phyloP scores from a whole-genome alignment of 2,329 filamentous ascomycete species.

The Ophiostoma ips region DNA sequence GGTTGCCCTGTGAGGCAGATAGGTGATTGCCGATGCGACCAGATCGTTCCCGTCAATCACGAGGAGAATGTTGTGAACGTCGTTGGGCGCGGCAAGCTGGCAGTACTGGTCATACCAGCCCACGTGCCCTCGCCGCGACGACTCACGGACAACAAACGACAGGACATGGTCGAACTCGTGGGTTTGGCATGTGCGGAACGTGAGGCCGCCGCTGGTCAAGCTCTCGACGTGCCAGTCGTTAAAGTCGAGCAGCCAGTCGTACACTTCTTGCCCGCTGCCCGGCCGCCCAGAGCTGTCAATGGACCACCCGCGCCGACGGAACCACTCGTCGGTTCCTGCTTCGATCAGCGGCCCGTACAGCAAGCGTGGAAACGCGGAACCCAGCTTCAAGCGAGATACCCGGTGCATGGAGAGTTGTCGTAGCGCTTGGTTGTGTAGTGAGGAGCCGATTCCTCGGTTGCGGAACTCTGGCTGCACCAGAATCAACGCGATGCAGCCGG shows the following conservation, averaged over 20 bases:
- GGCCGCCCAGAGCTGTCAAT: conserved; percentile 26
- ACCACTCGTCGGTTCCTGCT: conserved; percentile 34
- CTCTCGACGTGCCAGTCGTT: conserved; percentile 31
- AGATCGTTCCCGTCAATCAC: conserved; percentile 34
- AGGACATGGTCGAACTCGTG: conserved; percentile 33
- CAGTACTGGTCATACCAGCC: conserved; percentile 49
- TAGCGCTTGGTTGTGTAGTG: conserved; percentile 38
- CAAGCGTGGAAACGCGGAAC: conserved; percentile 44
- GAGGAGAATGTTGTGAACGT: conserved; percentile 39
- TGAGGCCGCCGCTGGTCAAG: conserved; percentile 26
- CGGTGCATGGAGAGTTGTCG: conserved; percentile 33
- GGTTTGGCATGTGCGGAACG: conserved; percentile 31
- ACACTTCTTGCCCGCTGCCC: conserved; percentile 34
- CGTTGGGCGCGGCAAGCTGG: conserved; percentile 31
- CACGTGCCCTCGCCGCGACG: conserved; percentile 31
- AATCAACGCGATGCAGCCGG: conserved; percentile 41
- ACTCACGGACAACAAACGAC: conserved; percentile 35
- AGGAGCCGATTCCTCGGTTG: conserved; percentile 36
- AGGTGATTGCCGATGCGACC: conserved; percentile 41
- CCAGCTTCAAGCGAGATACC: conserved; percentile 40
- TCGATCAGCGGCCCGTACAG: conserved; percentile 38
- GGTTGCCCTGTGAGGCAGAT: conserved; percentile 32
- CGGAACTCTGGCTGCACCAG: conserved; percentile 36
- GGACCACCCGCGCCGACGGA: conserved; percentile 38
- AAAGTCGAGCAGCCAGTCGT: conserved; percentile 41